phyloP scores from a whole-genome alignment of 1,284 basidiomycete species.

The Microbotryum violaceum region DNA sequence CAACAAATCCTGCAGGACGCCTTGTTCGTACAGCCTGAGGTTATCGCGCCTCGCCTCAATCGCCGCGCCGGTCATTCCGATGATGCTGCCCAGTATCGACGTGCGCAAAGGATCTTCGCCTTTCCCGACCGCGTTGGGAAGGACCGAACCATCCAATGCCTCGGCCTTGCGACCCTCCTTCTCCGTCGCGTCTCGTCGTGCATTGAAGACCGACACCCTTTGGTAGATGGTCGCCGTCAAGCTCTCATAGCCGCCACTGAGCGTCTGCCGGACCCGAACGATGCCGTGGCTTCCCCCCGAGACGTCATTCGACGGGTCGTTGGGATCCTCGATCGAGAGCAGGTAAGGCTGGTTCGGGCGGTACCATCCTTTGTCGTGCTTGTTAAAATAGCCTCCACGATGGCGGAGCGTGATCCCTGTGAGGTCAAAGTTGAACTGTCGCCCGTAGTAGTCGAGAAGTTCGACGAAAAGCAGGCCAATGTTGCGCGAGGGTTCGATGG shows the following conservation, averaged over 20 bases:
- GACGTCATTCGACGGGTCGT: conserved; percentile 86
- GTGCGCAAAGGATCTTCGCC: conserved; percentile 14
- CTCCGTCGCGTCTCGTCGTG: neutral
- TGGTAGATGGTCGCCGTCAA: conserved; percentile 62
- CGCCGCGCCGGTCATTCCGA: conserved; percentile 21
- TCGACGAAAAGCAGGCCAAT: conserved; percentile 88
- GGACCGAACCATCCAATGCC: conserved; percentile 1
- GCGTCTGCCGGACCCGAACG: conserved; percentile 66
- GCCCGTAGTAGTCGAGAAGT: conserved; percentile 92
- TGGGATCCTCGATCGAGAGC: conserved; percentile 90
- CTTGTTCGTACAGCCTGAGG: conserved; percentile 5
- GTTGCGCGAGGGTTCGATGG: conserved; percentile 79
- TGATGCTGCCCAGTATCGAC: conserved; percentile 21
- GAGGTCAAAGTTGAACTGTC: conserved; percentile 81
- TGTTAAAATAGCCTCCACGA: conserved; percentile 77
- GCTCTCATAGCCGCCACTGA: conserved; percentile 79
- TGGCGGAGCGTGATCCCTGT: conserved; percentile 79
- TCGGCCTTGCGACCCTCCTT: conserved; percentile 3
- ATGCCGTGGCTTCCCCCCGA: conserved; percentile 81
- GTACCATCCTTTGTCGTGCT: conserved; percentile 69
- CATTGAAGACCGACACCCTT: conserved; percentile 35
- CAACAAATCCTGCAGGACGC: conserved; percentile 19
- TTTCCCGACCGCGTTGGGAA: conserved; percentile 20
- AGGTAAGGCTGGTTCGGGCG: conserved; percentile 55
- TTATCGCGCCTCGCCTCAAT: conserved; percentile 10